A percentile compares a stretch with the other conserved stretches of the same genome.
Conservation (phyloP, 768 basidiomycete genomes). For the Megacollybia marginata region DNA sequence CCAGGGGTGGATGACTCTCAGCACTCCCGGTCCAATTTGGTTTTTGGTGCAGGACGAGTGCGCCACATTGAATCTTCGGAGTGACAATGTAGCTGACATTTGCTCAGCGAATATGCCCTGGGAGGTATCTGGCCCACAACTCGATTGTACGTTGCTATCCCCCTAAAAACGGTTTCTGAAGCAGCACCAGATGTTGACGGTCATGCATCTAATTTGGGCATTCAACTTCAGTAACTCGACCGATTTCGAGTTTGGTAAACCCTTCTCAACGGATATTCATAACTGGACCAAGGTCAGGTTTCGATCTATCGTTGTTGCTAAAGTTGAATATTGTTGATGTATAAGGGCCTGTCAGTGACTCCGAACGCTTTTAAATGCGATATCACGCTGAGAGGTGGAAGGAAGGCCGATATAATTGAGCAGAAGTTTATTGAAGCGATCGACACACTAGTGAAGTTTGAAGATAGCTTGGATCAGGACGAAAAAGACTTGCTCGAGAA, state of each 20-base stretch:
- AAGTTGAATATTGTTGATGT: neutral
- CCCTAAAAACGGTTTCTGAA: slow-evolving; percentile 3
- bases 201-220: slow-evolving; percentile 22
- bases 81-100: neutral
- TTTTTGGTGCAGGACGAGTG: slow-evolving; percentile 13
- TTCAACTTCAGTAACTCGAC: slow-evolving; percentile 15
- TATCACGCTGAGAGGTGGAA: neutral
- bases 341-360: neutral
- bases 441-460: neutral
- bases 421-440: neutral
- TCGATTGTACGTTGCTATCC: slow-evolving; percentile 8
- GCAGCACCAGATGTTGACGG: slow-evolving; percentile 7
- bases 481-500: neutral
- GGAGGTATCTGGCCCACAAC: slow-evolving; percentile 10
- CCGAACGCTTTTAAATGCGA: neutral
- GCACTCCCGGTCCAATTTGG: slow-evolving; percentile 6
- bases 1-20: slow-evolving; percentile 4
- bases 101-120: slow-evolving; percentile 13
- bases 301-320: neutral
- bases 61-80: neutral
- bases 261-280: slow-evolving; percentile 7
- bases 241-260: slow-evolving; percentile 1
- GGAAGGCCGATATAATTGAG: neutral
- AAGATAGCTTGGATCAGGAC: neutral
- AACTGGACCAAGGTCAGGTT: slow-evolving; percentile 8